These are phyloP conservation scores for Xylaria curta DNA, from an alignment of 495 filamentous ascomycete genomes.

Conservation along the genomic window DNA sequence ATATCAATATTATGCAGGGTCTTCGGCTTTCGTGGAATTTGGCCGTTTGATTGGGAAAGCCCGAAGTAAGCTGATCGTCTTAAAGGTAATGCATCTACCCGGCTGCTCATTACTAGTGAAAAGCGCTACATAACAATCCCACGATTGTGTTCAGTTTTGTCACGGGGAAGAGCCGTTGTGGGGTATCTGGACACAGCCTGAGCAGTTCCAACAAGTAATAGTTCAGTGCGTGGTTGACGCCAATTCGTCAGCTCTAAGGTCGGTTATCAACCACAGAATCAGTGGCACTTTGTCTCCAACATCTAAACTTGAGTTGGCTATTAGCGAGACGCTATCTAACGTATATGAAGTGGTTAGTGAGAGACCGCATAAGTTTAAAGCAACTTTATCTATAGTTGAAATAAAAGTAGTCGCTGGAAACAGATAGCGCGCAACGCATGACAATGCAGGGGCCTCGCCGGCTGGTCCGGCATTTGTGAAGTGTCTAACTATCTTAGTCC, in stretches of 20 bases:
- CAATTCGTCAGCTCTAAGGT: constrained; percentile 7
- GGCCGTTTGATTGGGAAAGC: background rate
- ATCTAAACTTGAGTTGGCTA: background rate
- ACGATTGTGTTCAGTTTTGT: background rate
- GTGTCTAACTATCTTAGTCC: background rate
- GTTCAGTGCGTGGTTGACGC: constrained; percentile 1
- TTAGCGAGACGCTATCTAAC: background rate
- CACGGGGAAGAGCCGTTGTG: constrained; percentile 10
- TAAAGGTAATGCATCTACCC: constrained; percentile 3
- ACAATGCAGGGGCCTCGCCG: background rate
- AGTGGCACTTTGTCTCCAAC: background rate
- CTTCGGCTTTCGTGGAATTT: background rate
- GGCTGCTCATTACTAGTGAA: constrained; percentile 5
- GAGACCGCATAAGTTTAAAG: background rate
- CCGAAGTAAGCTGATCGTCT: constrained; percentile 8
- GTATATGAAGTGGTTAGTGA: too few species aligned
- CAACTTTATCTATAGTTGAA: background rate
- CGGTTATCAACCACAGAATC: background rate
- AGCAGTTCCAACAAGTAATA: constrained; percentile 9
- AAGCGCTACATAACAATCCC: background rate
- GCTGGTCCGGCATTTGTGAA: constrained; percentile 2
- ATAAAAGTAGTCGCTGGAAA: background rate
- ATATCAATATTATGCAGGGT: background rate
- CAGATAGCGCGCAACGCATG: background rate
- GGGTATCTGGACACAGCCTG: constrained; percentile 2